Evolutionary conservation across 116 monocot genomes (phyloP).

Genomic region (Zostera marina): DNA sequence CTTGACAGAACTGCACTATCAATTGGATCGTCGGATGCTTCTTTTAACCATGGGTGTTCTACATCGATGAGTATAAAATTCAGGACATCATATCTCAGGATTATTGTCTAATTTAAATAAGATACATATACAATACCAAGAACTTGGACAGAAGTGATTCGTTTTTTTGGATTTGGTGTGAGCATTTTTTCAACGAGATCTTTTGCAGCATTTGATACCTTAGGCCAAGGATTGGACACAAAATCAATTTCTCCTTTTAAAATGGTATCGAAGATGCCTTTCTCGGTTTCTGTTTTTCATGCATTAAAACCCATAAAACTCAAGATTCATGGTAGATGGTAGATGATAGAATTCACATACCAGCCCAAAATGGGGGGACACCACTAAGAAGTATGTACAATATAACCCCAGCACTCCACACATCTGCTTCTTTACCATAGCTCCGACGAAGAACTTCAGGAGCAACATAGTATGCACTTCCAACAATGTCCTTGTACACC

Average conservation of each 20-base stretch:
- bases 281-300: too few relatives aligned
- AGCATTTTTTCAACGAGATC: too few relatives aligned
- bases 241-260: too few relatives aligned
- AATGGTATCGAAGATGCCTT: too few relatives aligned
- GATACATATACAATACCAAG: too few relatives aligned
- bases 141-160: too few relatives aligned
- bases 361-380: constrained; percentile 66
- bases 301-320: neutral
- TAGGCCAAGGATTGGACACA: too few relatives aligned
- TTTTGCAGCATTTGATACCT: too few relatives aligned
- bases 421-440: constrained; percentile 48
- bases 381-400: constrained; percentile 65
- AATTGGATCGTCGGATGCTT: constrained; percentile 47
- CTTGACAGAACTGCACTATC: constrained; percentile 50
- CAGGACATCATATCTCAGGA: too few relatives aligned
- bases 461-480: constrained; percentile 70
- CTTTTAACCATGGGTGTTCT: constrained; percentile 61
- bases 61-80: neutral
- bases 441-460: constrained; percentile 46
- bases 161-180: too few relatives aligned
- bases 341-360: constrained; percentile 11
- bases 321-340: neutral
- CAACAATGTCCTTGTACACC: constrained; percentile 46
- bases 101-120: too few relatives aligned
- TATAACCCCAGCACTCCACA: constrained; percentile 74